phyloP scores from a whole-genome alignment of 768 basidiomycete genomes.

The Xerocomellus dryophilus region DNA sequence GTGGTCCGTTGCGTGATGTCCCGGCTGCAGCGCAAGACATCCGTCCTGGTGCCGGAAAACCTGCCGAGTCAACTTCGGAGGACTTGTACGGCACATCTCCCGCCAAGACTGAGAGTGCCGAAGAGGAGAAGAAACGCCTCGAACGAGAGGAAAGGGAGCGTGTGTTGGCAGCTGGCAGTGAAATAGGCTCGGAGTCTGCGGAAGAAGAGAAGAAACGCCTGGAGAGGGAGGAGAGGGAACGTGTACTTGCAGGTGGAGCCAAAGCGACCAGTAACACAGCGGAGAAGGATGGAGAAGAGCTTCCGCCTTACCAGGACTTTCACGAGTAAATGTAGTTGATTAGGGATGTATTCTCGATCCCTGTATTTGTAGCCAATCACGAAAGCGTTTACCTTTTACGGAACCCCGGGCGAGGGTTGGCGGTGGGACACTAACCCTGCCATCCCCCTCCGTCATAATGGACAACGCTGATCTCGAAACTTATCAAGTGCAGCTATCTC shows the following conservation, averaged over 20 bases:
- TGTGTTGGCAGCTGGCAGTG: slow-evolving; percentile 30
- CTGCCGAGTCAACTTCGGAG: slow-evolving; percentile 23
- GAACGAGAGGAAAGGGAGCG: slow-evolving; percentile 52
- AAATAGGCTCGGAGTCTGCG: slow-evolving; percentile 41
- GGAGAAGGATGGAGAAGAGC: slow-evolving; percentile 34
- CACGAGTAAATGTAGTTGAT: background rate
- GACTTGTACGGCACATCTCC: slow-evolving; percentile 31
- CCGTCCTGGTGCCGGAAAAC: slow-evolving; percentile 11
- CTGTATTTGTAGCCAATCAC: background rate
- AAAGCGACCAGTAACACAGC: slow-evolving; percentile 22
- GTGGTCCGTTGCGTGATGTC: slow-evolving; percentile 41
- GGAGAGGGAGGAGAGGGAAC: slow-evolving; percentile 67
- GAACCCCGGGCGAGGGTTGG: slow-evolving; percentile 5
- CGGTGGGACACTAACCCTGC: background rate
- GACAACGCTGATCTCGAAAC: slow-evolving; percentile 80
- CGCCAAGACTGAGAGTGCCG: slow-evolving; percentile 47
- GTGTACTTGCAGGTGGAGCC: slow-evolving; percentile 34
- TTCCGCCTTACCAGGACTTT: slow-evolving; percentile 46
- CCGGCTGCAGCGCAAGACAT: background rate
- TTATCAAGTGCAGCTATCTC: slow-evolving; percentile 86
- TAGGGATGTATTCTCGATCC: background rate
- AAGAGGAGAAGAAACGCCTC: slow-evolving; percentile 66
- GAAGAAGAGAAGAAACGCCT: slow-evolving; percentile 63
- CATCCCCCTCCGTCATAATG: slow-evolving; percentile 11
- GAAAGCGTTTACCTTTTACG: slow-evolving; percentile 17